Evolutionary conservation across 1,284 basidiomycete genomes (phyloP).

Genomic region (Fomitopsis betulina): DNA sequence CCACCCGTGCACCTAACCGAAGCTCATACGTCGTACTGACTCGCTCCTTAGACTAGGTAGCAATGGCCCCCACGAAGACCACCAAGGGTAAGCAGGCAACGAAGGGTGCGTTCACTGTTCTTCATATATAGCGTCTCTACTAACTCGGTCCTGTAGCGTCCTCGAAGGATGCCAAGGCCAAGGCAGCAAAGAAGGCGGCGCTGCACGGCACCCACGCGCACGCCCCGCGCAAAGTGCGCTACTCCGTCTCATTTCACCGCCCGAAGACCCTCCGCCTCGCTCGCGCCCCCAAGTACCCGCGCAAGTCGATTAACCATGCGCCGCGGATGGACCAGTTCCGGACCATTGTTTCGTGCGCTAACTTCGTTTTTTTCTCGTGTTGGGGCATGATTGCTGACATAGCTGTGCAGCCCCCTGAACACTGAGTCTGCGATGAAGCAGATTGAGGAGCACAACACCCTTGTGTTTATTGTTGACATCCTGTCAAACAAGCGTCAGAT

Average conservation of each 20-base stretch:
- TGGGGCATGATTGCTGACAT: background rate
- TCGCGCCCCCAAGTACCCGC: conserved; percentile 89
- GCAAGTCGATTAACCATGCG: conserved; percentile 92
- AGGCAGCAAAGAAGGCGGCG: conserved; percentile 95
- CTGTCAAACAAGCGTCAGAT: conserved; percentile 97
- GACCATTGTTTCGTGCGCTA: conserved; percentile 81
- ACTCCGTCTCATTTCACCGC: conserved; percentile 91
- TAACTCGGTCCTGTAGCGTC: conserved; percentile 15
- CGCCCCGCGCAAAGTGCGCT: conserved; percentile 80
- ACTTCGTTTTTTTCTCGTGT: background rate
- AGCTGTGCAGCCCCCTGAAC: conserved; percentile 58
- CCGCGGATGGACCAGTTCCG: conserved; percentile 97
- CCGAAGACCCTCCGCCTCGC: conserved; percentile 90
- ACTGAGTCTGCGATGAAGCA: conserved; percentile 93
- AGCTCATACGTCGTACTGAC: background rate
- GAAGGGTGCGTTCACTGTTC: conserved; percentile 38
- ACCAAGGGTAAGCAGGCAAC: conserved; percentile 53
- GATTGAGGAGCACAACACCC: conserved; percentile 99
- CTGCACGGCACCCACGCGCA: conserved; percentile 83
- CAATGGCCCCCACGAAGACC: conserved; percentile 62
- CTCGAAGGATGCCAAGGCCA: conserved; percentile 74
- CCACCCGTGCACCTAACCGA: background rate
- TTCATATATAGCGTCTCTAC: background rate
- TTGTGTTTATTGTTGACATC: conserved; percentile 97
- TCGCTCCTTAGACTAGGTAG: conserved; percentile 9